Evolutionary conservation across 2,329 filamentous ascomycete genomes (phyloP), one percentile per base, ranked within the genome.

Genomic region (Clarireedia paspali): DNA sequence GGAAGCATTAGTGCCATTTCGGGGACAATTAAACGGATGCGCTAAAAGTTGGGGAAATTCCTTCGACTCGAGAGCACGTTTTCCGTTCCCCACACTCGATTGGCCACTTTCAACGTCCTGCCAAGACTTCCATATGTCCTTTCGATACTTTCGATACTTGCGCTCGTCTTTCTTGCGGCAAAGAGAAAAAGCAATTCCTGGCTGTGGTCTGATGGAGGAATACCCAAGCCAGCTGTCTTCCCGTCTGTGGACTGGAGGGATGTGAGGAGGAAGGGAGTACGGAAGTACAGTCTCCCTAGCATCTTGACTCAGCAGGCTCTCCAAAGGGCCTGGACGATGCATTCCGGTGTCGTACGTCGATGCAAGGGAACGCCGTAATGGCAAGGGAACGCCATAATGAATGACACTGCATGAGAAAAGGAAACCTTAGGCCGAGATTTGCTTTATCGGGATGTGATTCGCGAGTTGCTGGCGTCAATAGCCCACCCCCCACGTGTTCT

Each of bases 61-160:
- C 36, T 9, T 15, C 7, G 15, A 9, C 36, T 40, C 39, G 23
- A 17, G 46, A 55, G 34, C 52, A 55, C 52, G 52, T 55, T 55
- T 27, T 55, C 10, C 34, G 17, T 44, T 42, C 46, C n/a, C 45
- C 36, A 42, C 12, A 17, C 34, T 42, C 20, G 24, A 55, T 55
- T 55, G 52, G 52, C 26, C 15, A 24, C n/a, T 15, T 26, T 40
- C 36, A 50, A 55, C n/a, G n/a, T 24, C 39, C 46, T 26, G 52
- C 52, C 52, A 55, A 55, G 52, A 50, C n/a, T 12, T 24, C 42
- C 24, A 17, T 34, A 24, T 50, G 14, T 26, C 10, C 1, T n/a
- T 45, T 20, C 7, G n/a, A 12, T 45, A 26, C 20, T 45, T 17
- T 20, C 10, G 20, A 12, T 45, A 45, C 20, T 45, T 17, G 6